A percentile compares a stretch with the other conserved stretches of the same genome.
phyloP scores from a whole-genome alignment of 2,329 filamentous ascomycete genomes.

The Alternaria sp. region DNA sequence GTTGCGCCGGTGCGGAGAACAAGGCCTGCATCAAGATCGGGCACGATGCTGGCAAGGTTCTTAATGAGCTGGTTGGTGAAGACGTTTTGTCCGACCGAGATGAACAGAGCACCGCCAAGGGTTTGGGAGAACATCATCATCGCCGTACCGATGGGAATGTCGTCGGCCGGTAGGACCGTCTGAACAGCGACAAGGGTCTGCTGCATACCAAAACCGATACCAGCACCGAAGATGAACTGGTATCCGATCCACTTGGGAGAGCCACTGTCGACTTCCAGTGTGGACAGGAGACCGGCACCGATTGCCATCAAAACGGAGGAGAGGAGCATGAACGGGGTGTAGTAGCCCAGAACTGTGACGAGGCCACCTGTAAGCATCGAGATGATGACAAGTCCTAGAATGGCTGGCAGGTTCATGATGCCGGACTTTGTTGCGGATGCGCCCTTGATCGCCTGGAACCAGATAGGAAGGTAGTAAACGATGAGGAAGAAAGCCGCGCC shows the following conservation, averaged over 20 bases:
- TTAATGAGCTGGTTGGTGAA: slow-evolving; percentile 60
- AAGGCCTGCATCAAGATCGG: slow-evolving; percentile 54
- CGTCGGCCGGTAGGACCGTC: slow-evolving; percentile 53
- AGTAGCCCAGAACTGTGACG: slow-evolving; percentile 58
- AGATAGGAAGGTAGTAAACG: slow-evolving; percentile 58
- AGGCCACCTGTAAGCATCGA: slow-evolving; percentile 53
- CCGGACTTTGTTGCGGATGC: slow-evolving; percentile 57
- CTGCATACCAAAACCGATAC: slow-evolving; percentile 60
- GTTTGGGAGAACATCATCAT: slow-evolving; percentile 60
- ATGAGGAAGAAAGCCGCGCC: slow-evolving; percentile 57
- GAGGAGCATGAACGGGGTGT: slow-evolving; percentile 59
- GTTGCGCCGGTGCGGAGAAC: slow-evolving; percentile 64
- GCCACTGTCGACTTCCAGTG: slow-evolving; percentile 53
- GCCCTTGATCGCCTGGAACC: slow-evolving; percentile 62
- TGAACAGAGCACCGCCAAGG: slow-evolving; percentile 59
- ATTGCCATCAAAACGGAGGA: slow-evolving; percentile 56
- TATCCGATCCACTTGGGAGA: slow-evolving; percentile 52
- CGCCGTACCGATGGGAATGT: slow-evolving; percentile 59
- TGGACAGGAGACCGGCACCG: slow-evolving; percentile 57
- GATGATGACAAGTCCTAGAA: slow-evolving; percentile 57
- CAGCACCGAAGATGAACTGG: slow-evolving; percentile 53
- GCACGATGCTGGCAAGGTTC: slow-evolving; percentile 50
- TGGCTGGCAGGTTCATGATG: slow-evolving; percentile 59
- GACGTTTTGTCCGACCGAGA: slow-evolving; percentile 60
- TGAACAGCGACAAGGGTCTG: slow-evolving; percentile 59